phyloP scores from a whole-genome alignment of 129 eudicot species.

The Flaveria trinervia region DNA sequence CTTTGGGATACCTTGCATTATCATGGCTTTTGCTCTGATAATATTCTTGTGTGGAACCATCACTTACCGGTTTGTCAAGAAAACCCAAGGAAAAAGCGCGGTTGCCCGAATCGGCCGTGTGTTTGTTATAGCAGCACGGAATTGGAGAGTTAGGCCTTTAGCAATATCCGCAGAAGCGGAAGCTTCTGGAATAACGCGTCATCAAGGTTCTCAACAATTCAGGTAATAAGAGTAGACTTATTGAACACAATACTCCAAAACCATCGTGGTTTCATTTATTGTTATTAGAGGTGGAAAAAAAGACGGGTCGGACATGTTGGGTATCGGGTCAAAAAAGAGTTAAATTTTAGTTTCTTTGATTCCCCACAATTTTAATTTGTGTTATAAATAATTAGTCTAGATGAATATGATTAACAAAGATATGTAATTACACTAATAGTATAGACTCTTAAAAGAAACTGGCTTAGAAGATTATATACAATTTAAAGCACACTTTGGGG shows the following conservation, averaged over 20 bases:
- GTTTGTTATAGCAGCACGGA: constrained; percentile 39
- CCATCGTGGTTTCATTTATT: not conserved
- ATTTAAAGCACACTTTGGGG: too few species aligned
- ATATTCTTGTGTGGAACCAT: constrained; percentile 51
- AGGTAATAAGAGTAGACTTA: constrained; percentile 32
- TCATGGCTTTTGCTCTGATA: constrained; percentile 45
- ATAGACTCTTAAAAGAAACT: not conserved
- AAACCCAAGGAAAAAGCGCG: constrained; percentile 35
- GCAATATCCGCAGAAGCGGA: constrained; percentile 28
- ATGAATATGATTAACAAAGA: not conserved
- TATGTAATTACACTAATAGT: not conserved
- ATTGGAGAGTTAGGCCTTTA: constrained; percentile 29
- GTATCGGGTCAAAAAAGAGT: not conserved
- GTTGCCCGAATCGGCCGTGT: constrained; percentile 43
- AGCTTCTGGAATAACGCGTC: constrained; percentile 34
- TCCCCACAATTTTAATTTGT: not conserved
- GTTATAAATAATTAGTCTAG: not conserved
- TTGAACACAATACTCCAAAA: not conserved
- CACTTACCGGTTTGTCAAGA: constrained; percentile 44
- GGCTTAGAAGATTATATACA: not conserved
- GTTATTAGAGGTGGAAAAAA: not conserved
- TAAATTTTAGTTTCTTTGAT: not conserved
- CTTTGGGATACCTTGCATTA: constrained; percentile 62
- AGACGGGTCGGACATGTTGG: not conserved
- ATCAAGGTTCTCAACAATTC: constrained; percentile 38